Base-by-base conservation (phyloP, 306 rosid species). In the Hippophae gyantsensis region DNA sequence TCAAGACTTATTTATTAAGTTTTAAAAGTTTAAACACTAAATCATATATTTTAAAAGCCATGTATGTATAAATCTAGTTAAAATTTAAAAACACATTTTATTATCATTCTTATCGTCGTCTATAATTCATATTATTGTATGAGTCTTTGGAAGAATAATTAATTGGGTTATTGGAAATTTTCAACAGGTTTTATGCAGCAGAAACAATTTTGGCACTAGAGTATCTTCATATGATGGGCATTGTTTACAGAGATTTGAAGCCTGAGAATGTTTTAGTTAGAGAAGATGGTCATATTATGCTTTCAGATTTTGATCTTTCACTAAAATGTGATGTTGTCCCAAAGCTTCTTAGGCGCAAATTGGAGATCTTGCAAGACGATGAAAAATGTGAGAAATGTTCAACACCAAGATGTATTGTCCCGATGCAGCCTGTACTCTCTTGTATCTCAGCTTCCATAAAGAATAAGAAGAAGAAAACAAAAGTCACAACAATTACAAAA, bases 161-260 rank as follows among this genome's bases (percentile, higher is more conserved):
- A 18, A 18, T 32, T 32, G 38, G 38, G 38, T 32, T 32, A 32
- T 32, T 32, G 38, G 38, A 4, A 32, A 32, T 0, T 32, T 32
- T 32, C 38, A 32, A 18, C 69, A 90, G 98, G 74, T 92, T 92
- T 68, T 92, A 92, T 62, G 93, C 89, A 9, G 96, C 98, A 3
- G 98, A 92, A 84, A 85, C 87, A 43, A 77, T 87, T 5, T 56
- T 92, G 69, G 98, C 89, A 1, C 6, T 92, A 7, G 98, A 92
- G 72, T 92, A 92, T 79, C 84, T 92, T 6, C 98, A 92, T 84
- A 85, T 90, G 98, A 87, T 90, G 98, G 98, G 98, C 3, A 85
- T 90, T 46, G 90, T 90, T 64, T 90, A 90, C 82, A 79, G 97
- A 64, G 97, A 90, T 49, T 82, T 90, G 61, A 90, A 90, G 87